phyloP scores from a whole-genome alignment of 768 basidiomycete genomes.

The Piloderma croceum region DNA sequence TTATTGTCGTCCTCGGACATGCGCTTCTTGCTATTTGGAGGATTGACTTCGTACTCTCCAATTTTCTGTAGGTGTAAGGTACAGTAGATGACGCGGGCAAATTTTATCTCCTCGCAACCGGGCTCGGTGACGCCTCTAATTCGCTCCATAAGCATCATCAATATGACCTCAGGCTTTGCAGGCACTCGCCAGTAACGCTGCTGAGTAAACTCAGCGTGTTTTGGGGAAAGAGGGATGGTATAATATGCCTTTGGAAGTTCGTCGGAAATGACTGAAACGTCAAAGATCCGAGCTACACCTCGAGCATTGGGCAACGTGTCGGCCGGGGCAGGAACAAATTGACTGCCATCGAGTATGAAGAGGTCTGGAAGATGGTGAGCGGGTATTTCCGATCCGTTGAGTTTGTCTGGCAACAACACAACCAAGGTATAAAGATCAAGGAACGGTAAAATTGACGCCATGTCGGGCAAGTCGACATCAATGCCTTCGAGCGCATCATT shows the following conservation, averaged over 20 bases:
- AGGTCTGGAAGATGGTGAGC: slow-evolving; percentile 9
- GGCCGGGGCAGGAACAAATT: slow-evolving; percentile 5
- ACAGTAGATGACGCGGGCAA: too few species aligned
- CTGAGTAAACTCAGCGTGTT: slow-evolving; percentile 7
- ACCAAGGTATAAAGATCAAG: slow-evolving; percentile 8
- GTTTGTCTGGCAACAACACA: slow-evolving; percentile 7
- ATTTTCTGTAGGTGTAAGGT: too few species aligned
- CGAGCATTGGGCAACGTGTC: slow-evolving; percentile 5
- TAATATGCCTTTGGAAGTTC: slow-evolving; percentile 1
- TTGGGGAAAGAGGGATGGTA: slow-evolving; percentile 8
- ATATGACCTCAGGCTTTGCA: slow-evolving; percentile 6
- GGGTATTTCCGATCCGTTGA: slow-evolving; percentile 3
- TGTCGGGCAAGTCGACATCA: slow-evolving; percentile 8
- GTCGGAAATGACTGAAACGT: slow-evolving; percentile 6
- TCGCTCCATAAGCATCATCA: too few species aligned
- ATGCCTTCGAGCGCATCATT: slow-evolving; percentile 2
- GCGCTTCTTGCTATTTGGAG: too few species aligned
- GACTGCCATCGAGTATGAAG: slow-evolving; percentile 6
- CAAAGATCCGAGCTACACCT: slow-evolving; percentile 10
- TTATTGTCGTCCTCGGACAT: too few species aligned
- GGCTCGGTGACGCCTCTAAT: too few species aligned
- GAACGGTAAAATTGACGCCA: slow-evolving; percentile 8
- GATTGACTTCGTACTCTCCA: too few species aligned
- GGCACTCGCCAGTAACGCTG: slow-evolving; percentile 10
- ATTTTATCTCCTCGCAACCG: too few species aligned